Conservation (phyloP, 805 yeast genomes). For the Starmerella stellata region DNA sequence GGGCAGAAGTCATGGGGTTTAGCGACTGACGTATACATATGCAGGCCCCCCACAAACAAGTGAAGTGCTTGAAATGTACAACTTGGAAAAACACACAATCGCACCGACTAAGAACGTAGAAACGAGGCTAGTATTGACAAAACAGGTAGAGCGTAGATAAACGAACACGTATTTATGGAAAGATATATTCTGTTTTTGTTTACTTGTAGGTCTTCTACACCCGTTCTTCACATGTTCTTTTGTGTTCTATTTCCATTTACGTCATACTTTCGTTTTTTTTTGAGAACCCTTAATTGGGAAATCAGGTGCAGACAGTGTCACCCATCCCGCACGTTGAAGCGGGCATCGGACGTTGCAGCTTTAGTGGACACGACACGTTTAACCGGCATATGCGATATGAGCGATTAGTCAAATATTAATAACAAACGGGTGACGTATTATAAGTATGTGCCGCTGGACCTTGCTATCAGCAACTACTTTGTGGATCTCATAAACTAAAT, state of each 20-base stretch:
- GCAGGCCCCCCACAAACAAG: no score
- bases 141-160: no score
- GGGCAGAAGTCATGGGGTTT: no score
- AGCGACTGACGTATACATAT: no score
- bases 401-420: not conserved
- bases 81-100: no score
- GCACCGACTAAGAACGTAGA: no score
- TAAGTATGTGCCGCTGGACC: conserved; percentile 1
- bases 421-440: not conserved
- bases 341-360: not conserved
- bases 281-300: not conserved
- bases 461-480: not conserved
- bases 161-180: no score
- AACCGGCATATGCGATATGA: not conserved
- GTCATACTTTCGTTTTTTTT: not conserved
- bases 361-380: not conserved
- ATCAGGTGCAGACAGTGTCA: not conserved
- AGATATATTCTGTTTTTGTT: no score
- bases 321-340: not conserved
- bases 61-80: no score
- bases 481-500: not conserved
- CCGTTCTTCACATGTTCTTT: not conserved
- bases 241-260: not conserved
- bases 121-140: no score
- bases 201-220: no score